Percentiles rank a stretch among this genome's conserved stretches.
Conservation (phyloP, 495 filamentous ascomycete genomes). For the Choiromyces venosus region DNA sequence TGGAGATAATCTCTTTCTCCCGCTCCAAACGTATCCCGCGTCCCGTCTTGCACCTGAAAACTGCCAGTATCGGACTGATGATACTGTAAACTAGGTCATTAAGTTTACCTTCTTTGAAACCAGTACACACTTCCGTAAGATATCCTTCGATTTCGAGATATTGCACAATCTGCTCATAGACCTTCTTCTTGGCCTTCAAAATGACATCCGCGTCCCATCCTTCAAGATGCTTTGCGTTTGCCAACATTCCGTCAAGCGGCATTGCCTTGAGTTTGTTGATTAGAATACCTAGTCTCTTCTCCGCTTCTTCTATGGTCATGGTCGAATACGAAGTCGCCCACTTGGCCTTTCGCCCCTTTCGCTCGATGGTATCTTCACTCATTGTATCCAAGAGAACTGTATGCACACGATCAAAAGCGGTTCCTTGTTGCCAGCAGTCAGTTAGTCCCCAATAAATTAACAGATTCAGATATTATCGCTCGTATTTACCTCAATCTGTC, state of each 20-base stretch:
- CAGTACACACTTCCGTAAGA: constrained; percentile 6
- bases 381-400: no score
- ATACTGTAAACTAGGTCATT: constrained; percentile 14
- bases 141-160: constrained; percentile 5
- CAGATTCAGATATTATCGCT: no score
- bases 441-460: no score
- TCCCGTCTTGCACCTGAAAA: constrained; percentile 9
- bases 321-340: constrained; percentile 23
- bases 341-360: constrained; percentile 14
- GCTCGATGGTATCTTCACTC: no score
- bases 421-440: no score
- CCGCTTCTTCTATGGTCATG: constrained; percentile 7
- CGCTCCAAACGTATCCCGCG: constrained; percentile 10
- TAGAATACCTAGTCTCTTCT: constrained; percentile 19
- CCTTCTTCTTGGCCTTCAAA: constrained; percentile 14
- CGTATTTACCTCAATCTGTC: no score
- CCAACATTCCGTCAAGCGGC: constrained; percentile 11
- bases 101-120: constrained; percentile 15
- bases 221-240: constrained; percentile 6
- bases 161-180: no score
- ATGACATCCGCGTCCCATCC: no score
- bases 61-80: no score
- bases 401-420: no score
- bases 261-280: constrained; percentile 6
- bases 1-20: constrained; percentile 14